Evolutionary conservation across 192 early-diverging fungal genomes (phyloP).

Genomic region (Coemansia sp.): DNA sequence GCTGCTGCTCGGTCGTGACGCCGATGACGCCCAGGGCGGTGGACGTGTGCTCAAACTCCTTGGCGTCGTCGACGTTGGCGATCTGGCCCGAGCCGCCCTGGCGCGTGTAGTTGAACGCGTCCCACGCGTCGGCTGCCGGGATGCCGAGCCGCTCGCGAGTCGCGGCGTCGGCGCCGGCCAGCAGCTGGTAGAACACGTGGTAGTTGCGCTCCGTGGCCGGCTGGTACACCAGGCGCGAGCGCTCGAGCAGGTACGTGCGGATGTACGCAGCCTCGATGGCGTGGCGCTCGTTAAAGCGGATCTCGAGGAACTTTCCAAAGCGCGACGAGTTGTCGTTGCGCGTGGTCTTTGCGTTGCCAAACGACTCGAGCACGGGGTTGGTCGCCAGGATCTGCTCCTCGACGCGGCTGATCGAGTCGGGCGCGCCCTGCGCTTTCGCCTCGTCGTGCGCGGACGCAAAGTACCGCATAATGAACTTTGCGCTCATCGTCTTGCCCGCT

Average conservation of each 20-base stretch:
- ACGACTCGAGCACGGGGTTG: constrained; percentile 78
- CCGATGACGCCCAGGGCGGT: constrained; percentile 84
- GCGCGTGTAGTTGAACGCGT: constrained; percentile 45
- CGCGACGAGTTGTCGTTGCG: constrained; percentile 83
- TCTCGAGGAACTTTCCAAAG: constrained; percentile 80
- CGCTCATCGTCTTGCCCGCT: constrained; percentile 95
- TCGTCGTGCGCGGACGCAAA: constrained; percentile 81
- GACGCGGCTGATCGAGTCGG: constrained; percentile 50
- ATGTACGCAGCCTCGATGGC: constrained; percentile 81
- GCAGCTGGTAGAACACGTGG: constrained; percentile 95
- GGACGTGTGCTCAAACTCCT: constrained; percentile 66
- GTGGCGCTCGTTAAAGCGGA: constrained; percentile 83
- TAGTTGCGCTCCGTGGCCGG: constrained; percentile 79
- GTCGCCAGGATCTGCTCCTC: constrained; percentile 66
- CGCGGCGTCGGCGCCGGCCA: constrained; percentile 72
- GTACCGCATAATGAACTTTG: constrained; percentile 98
- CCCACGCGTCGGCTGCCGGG: constrained; percentile 61
- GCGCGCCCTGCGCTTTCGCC: too few relatives aligned
- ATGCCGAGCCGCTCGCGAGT: constrained; percentile 71
- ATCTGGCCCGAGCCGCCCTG: constrained; percentile 53
- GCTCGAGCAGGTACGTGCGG: constrained; percentile 86
- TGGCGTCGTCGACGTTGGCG: constrained; percentile 58
- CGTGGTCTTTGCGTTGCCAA: constrained; percentile 82
- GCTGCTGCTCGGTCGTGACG: constrained; percentile 69
- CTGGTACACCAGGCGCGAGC: constrained; percentile 70